phyloP scores from a whole-genome alignment of 2,329 filamentous ascomycete genomes.

The Monosporascus sp. region DNA sequence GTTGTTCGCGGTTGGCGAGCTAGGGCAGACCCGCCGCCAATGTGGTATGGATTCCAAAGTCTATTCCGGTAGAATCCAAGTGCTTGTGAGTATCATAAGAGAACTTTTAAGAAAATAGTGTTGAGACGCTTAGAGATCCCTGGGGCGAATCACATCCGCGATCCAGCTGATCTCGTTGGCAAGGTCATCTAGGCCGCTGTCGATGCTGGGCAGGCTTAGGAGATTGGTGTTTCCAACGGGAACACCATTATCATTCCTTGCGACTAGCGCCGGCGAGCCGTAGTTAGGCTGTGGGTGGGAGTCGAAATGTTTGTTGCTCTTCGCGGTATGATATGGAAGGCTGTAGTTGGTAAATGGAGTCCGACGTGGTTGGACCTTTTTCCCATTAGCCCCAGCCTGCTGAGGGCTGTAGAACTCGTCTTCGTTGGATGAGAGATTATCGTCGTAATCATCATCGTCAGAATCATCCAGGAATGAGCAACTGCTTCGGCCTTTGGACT shows the following conservation, averaged over 20 bases:
- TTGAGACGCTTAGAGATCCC: conserved; percentile 13
- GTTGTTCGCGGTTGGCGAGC: background rate
- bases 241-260: conserved; percentile 20
- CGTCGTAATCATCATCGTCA: conserved; percentile 40
- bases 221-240: conserved; percentile 18
- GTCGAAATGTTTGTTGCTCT: conserved; percentile 17
- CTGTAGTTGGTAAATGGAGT: conserved; percentile 39
- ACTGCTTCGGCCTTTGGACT: conserved; percentile 31
- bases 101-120: background rate
- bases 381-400: background rate
- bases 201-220: conserved; percentile 23
- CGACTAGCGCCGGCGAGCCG: conserved; percentile 25
- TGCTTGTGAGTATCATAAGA: background rate
- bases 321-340: conserved; percentile 33
- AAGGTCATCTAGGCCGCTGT: conserved; percentile 30
- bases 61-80: background rate
- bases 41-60: background rate
- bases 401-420: conserved; percentile 26
- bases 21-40: background rate
- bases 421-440: conserved; percentile 28
- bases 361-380: background rate
- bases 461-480: conserved; percentile 43
- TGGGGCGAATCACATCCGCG: conserved; percentile 39
- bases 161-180: conserved; percentile 48
- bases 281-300: conserved; percentile 2